These are phyloP conservation scores for Capniomyces stellatus DNA, from an alignment of 371 early-diverging fungal species.

Conservation along the genomic window DNA sequence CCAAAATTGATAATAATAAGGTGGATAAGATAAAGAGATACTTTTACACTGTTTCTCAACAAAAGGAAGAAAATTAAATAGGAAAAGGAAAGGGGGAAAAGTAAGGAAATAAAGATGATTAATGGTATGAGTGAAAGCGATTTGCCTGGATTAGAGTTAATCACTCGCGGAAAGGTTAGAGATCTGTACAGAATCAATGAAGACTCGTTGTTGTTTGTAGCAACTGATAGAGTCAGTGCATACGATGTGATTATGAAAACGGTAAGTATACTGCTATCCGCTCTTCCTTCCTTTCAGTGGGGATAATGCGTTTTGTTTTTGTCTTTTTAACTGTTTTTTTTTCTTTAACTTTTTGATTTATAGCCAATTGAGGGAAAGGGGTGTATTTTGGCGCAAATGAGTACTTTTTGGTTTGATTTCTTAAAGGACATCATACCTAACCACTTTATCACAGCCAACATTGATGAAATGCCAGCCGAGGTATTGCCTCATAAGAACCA, in stretches of 20 bases:
- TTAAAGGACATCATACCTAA: conserved; percentile 71
- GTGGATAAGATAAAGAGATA: no score
- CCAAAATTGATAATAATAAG: no score
- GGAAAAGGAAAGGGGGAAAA: no score
- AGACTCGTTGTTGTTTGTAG: conserved; percentile 75
- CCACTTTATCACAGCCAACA: conserved; percentile 83
- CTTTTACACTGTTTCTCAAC: no score
- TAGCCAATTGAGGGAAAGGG: conserved; percentile 90
- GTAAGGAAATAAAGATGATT: conserved; percentile 19
- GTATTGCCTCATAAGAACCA: conserved; percentile 75
- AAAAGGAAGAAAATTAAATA: no score
- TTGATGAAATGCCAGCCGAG: conserved; percentile 76
- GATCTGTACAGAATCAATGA: conserved; percentile 88
- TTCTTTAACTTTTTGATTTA: conserved; percentile 3
- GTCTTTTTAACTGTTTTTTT: not conserved
- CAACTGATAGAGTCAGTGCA: conserved; percentile 91
- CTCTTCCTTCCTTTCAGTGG: not conserved
- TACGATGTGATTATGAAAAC: conserved; percentile 96
- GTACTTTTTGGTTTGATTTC: conserved; percentile 83
- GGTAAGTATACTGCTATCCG: conserved; percentile 28
- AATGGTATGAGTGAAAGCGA: conserved; percentile 33
- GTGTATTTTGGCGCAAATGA: conserved; percentile 84
- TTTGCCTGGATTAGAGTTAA: conserved; percentile 80
- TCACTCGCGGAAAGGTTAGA: conserved; percentile 92
- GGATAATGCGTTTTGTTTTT: not conserved